Evolutionary conservation across 805 yeast species (phyloP).

Genomic region (Zygosaccharomyces pseudorouxii): DNA sequence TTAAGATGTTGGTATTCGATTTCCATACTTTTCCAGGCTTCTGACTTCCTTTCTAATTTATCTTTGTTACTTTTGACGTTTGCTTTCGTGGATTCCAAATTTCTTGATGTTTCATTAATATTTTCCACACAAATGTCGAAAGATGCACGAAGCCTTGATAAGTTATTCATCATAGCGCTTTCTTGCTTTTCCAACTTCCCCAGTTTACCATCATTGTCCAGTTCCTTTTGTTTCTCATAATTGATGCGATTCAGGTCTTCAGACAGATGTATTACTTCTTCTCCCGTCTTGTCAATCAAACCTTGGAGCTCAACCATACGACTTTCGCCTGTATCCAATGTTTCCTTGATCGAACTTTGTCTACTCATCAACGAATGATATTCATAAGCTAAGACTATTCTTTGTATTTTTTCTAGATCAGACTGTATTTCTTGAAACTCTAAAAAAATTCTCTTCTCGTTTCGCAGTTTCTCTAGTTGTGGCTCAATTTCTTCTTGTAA

Average conservation of each 20-base stretch:
- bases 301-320: constrained; percentile 40
- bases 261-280: constrained; percentile 55
- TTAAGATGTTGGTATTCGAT: constrained; percentile 43
- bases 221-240: constrained; percentile 50
- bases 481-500: constrained; percentile 90
- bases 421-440: constrained; percentile 84
- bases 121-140: constrained; percentile 54
- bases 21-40: constrained; percentile 41
- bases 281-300: constrained; percentile 43
- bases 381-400: constrained; percentile 75
- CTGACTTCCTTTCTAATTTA: constrained; percentile 36
- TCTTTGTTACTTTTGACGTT: constrained; percentile 36
- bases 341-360: constrained; percentile 42
- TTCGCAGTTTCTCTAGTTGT: constrained; percentile 70
- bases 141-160: constrained; percentile 65
- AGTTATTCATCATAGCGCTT: constrained; percentile 51
- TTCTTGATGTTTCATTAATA: constrained; percentile 48
- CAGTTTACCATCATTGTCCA: constrained; percentile 54
- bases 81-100: constrained; percentile 29
- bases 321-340: constrained; percentile 40
- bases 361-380: constrained; percentile 43
- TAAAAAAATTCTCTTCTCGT: constrained; percentile 74
- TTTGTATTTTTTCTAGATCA: constrained; percentile 68
- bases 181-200: constrained; percentile 58
- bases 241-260: constrained; percentile 57